Percentiles rank a stretch among this genome's conserved stretches.
These are phyloP conservation scores for Pythium rhizo-oryzae DNA, from an alignment of 352 stramenopile genomes.

Conservation along the genomic window DNA sequence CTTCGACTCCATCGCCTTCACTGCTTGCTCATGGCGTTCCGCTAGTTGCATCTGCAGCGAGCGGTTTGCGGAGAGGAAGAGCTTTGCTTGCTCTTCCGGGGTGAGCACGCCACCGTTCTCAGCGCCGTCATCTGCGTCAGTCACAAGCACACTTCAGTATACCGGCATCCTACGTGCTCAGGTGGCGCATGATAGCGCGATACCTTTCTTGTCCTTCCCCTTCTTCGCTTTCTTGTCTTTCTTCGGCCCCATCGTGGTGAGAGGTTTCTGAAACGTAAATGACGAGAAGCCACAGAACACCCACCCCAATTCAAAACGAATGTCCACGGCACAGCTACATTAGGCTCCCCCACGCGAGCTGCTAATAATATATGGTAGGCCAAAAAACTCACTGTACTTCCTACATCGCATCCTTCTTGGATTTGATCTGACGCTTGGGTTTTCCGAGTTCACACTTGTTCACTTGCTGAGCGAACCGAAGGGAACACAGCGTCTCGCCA, in stretches of 20 bases:
- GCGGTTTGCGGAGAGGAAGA: slow-evolving; percentile 82
- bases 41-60: slow-evolving; percentile 91
- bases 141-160: background rate
- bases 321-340: slow-evolving; percentile 4
- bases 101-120: slow-evolving; percentile 77
- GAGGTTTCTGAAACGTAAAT: background rate
- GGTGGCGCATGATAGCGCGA: background rate
- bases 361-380: slow-evolving; percentile 30
- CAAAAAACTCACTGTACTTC: slow-evolving; percentile 9
- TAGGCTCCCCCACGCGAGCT: background rate
- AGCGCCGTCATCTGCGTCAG: slow-evolving; percentile 55
- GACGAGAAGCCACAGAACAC: background rate
- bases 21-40: slow-evolving; percentile 82
- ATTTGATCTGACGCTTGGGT: slow-evolving; percentile 91
- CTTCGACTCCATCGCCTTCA: slow-evolving; percentile 90
- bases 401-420: slow-evolving; percentile 50
- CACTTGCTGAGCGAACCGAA: slow-evolving; percentile 96
- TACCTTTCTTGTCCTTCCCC: slow-evolving; percentile 77
- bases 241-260: slow-evolving; percentile 53
- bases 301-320: background rate
- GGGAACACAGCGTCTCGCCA: slow-evolving; percentile 96
- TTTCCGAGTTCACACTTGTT: slow-evolving; percentile 98
- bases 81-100: slow-evolving; percentile 82
- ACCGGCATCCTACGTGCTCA: no score
- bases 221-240: slow-evolving; percentile 82